Base-by-base conservation (phyloP, 257 asterid species). In the Fraxinus anomala region DNA sequence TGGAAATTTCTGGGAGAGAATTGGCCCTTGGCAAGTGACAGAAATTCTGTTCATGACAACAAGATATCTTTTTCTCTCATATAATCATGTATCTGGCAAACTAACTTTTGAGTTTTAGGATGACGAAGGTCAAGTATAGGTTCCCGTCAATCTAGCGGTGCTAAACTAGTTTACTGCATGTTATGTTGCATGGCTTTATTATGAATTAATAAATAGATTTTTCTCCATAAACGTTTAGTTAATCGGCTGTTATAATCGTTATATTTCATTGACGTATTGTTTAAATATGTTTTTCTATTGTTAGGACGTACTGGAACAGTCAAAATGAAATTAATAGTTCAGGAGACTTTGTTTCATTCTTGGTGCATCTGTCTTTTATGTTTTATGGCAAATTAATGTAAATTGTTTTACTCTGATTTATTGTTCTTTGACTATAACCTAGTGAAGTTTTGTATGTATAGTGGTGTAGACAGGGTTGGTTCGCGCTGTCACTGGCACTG, bases 371-470 rank as follows among this genome's bases (percentile, higher is more conserved):
- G 47, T 40, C 14, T 40, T 47, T 47, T 10, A 11, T 9, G 59
- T 16, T 6, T 37, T 70, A 12, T 70, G 59, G 47, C 51, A 13
- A 34, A 36, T n/a, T 7, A 47, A 47, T 44, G 56, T 13, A 47
- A 47, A 47, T 47, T 47, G 56, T 47, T 14, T 69, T n/a, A 69
- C 30, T 24, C 73, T 34, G 74, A 70, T 37, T n/a, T 39, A 70
- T 47, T 13, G 56, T 47, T 47, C 56, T 16, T 47, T 14, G n/a
- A 47, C n/a, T 14, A 47, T 47, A 47, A 47, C n/a, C n/a, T 47
- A 47, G 54, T 44, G 6, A 13, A 12, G 54, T 44, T 12, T 44
- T 13, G 54, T 44, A 44, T 44, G 17, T 19, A 44, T 44, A 44
- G n/a, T 14, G 56, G n/a, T 47, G 56, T 47, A 47, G 13, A 47